Evolutionary conservation across 2,329 filamentous ascomycete species (phyloP).

Genomic region (Aquanectria penicillioides): DNA sequence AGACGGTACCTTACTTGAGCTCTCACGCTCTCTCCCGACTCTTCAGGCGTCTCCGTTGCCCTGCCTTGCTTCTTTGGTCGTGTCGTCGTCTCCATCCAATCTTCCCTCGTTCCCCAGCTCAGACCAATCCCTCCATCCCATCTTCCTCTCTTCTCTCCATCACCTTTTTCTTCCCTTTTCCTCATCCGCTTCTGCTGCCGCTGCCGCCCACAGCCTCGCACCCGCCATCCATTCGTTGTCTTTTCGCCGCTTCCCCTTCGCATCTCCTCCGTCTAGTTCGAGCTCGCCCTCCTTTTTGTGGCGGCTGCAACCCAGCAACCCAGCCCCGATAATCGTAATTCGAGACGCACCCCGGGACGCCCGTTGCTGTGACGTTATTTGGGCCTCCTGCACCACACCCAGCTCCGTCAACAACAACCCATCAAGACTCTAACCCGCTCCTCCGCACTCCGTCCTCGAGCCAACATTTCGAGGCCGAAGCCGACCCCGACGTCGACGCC

Average conservation of each 20-base stretch:
- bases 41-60: conserved; percentile 20
- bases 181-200: conserved; percentile 4
- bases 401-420: conserved; percentile 32
- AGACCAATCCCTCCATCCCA: conserved; percentile 15
- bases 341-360: conserved; percentile 26
- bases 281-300: conserved; percentile 15
- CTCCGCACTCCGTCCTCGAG: conserved; percentile 25
- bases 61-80: conserved; percentile 21
- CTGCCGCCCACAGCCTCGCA: conserved; percentile 6
- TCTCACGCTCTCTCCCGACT: neutral
- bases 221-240: conserved; percentile 15
- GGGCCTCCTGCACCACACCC: conserved; percentile 26
- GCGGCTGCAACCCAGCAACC: conserved; percentile 28
- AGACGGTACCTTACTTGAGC: conserved; percentile 23
- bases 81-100: conserved; percentile 21
- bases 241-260: conserved; percentile 9
- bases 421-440: conserved; percentile 14
- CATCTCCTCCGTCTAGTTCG: conserved; percentile 3
- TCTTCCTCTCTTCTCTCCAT: conserved; percentile 10
- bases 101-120: conserved; percentile 16
- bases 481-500: conserved; percentile 1
- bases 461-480: conserved; percentile 16
- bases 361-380: conserved; percentile 41
- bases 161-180: conserved; percentile 7
- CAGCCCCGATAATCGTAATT: conserved; percentile 35